These are phyloP conservation scores for Diaporthe velutina DNA, from an alignment of 2,329 filamentous ascomycete genomes.

Conservation along the genomic window DNA sequence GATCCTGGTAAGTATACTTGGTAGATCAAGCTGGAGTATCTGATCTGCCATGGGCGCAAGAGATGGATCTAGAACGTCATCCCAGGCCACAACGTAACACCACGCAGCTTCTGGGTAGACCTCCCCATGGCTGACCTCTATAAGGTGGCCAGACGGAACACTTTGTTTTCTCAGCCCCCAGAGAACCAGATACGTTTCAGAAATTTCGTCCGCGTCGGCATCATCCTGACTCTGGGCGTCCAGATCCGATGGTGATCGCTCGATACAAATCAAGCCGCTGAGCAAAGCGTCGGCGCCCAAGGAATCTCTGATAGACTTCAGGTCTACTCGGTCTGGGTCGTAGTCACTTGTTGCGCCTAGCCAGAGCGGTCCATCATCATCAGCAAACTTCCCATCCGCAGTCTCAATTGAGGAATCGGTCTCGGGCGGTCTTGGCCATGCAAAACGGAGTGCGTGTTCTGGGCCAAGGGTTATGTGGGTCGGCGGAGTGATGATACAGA, in stretches of 20 bases:
- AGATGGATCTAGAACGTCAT: neutral
- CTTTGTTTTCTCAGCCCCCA: neutral
- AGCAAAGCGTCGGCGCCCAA: neutral
- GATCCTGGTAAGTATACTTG: neutral
- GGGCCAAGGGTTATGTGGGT: neutral
- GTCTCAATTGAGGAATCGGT: neutral
- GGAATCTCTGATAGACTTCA: neutral
- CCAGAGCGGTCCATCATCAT: neutral
- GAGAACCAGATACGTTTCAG: neutral
- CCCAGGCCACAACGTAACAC: neutral
- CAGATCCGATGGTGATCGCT: neutral
- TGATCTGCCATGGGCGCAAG: neutral
- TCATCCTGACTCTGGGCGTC: neutral
- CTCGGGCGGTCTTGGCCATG: neutral
- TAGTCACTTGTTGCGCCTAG: neutral
- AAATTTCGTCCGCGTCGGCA: neutral
- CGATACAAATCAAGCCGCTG: neutral
- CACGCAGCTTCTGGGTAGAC: neutral
- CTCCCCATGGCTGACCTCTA: neutral
- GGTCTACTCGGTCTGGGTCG: neutral
- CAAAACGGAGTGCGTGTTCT: neutral
- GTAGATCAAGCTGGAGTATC: neutral
- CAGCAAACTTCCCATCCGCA: rapidly evolving
- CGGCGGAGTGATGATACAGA: neutral
- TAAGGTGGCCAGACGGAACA: neutral